phyloP scores from a whole-genome alignment of 139 green algal species.

The Nannochloris sp. region DNA sequence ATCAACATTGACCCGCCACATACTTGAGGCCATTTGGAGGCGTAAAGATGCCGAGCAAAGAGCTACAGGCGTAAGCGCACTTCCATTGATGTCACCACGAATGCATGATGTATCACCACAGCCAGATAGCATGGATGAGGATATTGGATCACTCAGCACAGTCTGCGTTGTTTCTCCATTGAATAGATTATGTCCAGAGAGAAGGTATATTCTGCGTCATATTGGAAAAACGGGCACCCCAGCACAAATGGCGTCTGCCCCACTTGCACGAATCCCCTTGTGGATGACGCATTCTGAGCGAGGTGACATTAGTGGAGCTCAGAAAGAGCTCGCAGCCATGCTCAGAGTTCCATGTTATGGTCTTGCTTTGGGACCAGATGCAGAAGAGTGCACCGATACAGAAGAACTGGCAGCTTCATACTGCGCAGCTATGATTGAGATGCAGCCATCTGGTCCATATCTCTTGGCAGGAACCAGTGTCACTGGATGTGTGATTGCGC shows the following conservation, averaged over 20 bases:
- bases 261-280: constrained; percentile 37
- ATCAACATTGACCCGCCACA: neutral
- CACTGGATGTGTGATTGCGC: constrained; percentile 38
- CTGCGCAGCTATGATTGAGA: constrained; percentile 14
- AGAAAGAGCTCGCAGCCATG: constrained; percentile 18
- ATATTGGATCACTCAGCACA: constrained; percentile 9
- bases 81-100: constrained; percentile 15
- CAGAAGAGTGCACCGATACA: constrained; percentile 11
- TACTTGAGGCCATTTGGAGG: constrained; percentile 4
- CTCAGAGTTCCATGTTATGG: constrained; percentile 27
- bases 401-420: constrained; percentile 25
- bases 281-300: constrained; percentile 60
- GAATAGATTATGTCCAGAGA: constrained; percentile 29
- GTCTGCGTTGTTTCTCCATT: constrained; percentile 17
- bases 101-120: neutral
- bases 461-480: constrained; percentile 38
- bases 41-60: constrained; percentile 7
- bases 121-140: neutral
- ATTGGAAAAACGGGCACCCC: neutral
- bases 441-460: constrained; percentile 52
- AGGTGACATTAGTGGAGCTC: constrained; percentile 23
- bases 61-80: neutral
- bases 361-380: constrained; percentile 23
- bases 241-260: neutral
- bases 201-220: constrained; percentile 25